Evolutionary conservation across 2,329 filamentous ascomycete genomes (phyloP), one percentile per base, ranked within the genome.

Genomic region (Paecilomyces sp.): DNA sequence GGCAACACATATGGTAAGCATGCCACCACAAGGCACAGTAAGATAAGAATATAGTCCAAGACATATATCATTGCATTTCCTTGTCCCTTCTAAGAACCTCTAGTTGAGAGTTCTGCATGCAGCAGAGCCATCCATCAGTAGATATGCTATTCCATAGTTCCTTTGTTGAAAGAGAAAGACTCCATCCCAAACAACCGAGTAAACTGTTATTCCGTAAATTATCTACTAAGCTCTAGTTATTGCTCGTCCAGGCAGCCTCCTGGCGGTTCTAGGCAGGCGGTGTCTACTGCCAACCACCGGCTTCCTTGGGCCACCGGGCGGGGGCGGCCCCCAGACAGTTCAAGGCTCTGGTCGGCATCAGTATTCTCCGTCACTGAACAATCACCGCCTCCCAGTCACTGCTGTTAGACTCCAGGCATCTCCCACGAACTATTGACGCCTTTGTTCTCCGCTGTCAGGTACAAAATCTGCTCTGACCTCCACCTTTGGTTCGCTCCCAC

Each of bases 381-480:
- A 47, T 30, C 51, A 53, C 51, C 51, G 24, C 51, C 51, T 25
- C 25, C 28, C n/a, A 12, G 7, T 53, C 51, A 53, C 51, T 25
- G 24, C 51, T 25, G 51, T 24, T 53, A 25, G 24, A 47, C 51
- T 53, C 24, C n/a, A 53, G 51, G 51, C 51, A 53, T 53, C 51
- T 30, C 22, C 51, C 4, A 11, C 51, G 1, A 15, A 25, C 47
- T n/a, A 7, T 53, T 30, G 51, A 25, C 51, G 11, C 22, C 51
- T 30, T 53, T 47, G 36, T 47, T 22, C 51, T 25, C 24, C 51
- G 13, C 8, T 15, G 11, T 30, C 51, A 30, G 22, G 24, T 53
- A 53, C 55, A 56, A 31, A 25, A 36, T 51, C 31, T 34, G 50
- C 53, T 55, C 36, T 51, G 55, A 58, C 54, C 50, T 22, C 34